Evolutionary conservation across 257 asterid species (phyloP), one percentile per base, ranked within the genome.

Genomic region (Petrea volubilis): DNA sequence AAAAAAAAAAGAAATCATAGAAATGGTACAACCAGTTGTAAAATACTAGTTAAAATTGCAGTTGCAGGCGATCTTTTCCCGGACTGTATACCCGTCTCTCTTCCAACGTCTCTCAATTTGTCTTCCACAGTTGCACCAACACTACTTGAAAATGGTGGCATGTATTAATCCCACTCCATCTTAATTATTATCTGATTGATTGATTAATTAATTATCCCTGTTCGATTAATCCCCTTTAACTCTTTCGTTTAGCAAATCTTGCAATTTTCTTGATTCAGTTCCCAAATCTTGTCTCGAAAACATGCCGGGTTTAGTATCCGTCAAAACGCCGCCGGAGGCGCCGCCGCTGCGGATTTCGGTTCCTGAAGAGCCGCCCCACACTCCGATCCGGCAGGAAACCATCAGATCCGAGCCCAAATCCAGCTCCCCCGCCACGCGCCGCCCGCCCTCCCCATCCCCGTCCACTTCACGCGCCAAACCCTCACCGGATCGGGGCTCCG

Each of bases 281-380:
- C 25, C 7, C 38, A 18, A 6, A n/a, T 3, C 8, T 17, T 38
- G 10, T 36, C 46, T 33, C 46, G 2, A 21, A 38, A 76, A 40
- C 67, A 95, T 95, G 99, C 99, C 99, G 43, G 99, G 98, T 5
- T 27, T 95, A 64, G 96, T 87, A 15, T 92, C 99, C 21, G 83
- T 90, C 0, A 90, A 92, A 74, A 85, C 97, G 20, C 98, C 97
- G 1, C 89, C 94, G 59, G 96, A 86, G 1, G 88, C 91, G 27
- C 81, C 91, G 70, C 89, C 96, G 57, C 78, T 89, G 74, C 85
- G 90, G 17, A 81, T 93, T 28, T 33, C 86, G 14, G 92, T 93
- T 15, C 88, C 94, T 24, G 79, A 79, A 0, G 77, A 72, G 31
- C 62, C 67, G 51, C 82, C 67, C 2, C 82, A 63, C 33, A 81